A percentile compares a stretch with the other conserved stretches of the same genome.
Conservation (phyloP, 2,329 filamentous ascomycete genomes). For the Eutypella sp. region DNA sequence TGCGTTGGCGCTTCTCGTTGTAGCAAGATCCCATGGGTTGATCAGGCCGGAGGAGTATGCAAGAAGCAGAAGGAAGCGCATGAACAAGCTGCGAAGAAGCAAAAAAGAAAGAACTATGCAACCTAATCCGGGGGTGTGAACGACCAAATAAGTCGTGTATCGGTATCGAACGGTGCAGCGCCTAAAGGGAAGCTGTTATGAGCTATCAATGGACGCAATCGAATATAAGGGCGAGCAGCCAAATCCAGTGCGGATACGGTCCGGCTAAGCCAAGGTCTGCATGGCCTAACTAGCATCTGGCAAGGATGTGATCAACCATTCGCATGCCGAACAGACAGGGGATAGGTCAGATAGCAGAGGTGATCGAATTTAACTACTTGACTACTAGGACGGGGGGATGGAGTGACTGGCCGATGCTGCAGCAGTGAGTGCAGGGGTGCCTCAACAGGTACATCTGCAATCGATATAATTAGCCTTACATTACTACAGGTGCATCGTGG, state of each 20-base stretch:
- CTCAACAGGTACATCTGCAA: conserved; percentile 21
- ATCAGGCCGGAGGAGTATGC: conserved; percentile 17
- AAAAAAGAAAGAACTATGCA: conserved; percentile 22
- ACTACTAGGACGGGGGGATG: conserved; percentile 20
- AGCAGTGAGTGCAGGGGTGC: conserved; percentile 24
- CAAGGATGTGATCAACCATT: conserved; percentile 33
- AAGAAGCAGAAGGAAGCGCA: conserved; percentile 20
- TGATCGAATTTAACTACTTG: conserved; percentile 28
- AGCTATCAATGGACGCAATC: conserved; percentile 38
- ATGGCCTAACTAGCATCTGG: conserved; percentile 27
- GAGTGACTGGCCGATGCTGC: conserved; percentile 28
- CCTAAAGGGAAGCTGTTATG: conserved; percentile 36
- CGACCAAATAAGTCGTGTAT: conserved; percentile 34
- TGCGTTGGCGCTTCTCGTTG: conserved; percentile 25
- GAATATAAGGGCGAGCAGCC: conserved; percentile 35
- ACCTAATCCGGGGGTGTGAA: conserved; percentile 24
- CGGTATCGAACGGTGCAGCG: conserved; percentile 33
- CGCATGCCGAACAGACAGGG: conserved; percentile 32
- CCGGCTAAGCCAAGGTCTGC: conserved; percentile 36
- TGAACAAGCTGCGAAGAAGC: conserved; percentile 25
- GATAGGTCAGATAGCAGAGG: conserved; percentile 27
- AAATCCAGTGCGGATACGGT: conserved; percentile 41
- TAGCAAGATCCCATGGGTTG: conserved; percentile 24
- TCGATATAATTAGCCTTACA: conserved; percentile 36
- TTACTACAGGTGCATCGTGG: conserved; percentile 12